Evolutionary conservation across 1,284 basidiomycete genomes (phyloP).

Genomic region (Pholiota adiposa): DNA sequence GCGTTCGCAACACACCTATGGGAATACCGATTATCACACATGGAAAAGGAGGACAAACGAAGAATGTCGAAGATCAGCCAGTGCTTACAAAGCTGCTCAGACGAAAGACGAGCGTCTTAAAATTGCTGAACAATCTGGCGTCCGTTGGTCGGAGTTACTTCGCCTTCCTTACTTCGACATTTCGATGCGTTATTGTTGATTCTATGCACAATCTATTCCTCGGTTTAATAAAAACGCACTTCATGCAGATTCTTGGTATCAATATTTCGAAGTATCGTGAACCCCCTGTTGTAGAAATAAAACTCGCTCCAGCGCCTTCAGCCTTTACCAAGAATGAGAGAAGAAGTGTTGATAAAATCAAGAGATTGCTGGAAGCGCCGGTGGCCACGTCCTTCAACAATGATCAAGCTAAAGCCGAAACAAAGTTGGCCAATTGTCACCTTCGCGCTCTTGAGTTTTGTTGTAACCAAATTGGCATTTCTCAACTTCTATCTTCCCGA

Average conservation of each 20-base stretch:
- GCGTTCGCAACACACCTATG: constrained; percentile 14
- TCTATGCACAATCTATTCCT: constrained; percentile 40
- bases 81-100: not conserved
- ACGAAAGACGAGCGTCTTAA: not conserved
- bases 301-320: too few relatives aligned
- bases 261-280: too few relatives aligned
- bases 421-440: too few relatives aligned
- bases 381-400: too few relatives aligned
- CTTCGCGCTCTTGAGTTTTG: too few relatives aligned
- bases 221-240: not conserved
- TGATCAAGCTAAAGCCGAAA: too few relatives aligned
- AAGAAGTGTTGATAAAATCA: too few relatives aligned
- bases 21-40: constrained; percentile 14
- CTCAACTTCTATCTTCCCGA: too few relatives aligned
- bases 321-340: too few relatives aligned
- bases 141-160: constrained; percentile 34
- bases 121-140: not conserved
- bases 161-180: constrained; percentile 43
- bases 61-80: constrained; percentile 18
- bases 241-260: not conserved
- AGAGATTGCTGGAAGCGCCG: too few relatives aligned
- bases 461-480: too few relatives aligned
- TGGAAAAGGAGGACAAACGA: constrained; percentile 23
- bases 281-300: too few relatives aligned
- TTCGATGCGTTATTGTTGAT: constrained; percentile 33